Conservation (phyloP, 495 filamentous ascomycete genomes). For the Neurospora africana region DNA sequence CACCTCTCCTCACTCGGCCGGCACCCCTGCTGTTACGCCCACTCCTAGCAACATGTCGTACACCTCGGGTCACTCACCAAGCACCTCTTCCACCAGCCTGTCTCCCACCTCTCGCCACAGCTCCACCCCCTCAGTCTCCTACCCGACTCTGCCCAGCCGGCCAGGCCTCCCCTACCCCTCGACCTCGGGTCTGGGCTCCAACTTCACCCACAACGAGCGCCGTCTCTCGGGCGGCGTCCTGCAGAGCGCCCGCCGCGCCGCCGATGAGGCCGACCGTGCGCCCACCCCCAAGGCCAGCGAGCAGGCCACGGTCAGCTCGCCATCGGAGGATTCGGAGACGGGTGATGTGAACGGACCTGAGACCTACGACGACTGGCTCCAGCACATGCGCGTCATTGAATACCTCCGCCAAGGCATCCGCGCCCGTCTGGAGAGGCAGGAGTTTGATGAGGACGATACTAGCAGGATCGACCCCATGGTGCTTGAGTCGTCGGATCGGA, state of each 20-base stretch:
- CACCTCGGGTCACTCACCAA: slow-evolving; percentile 75
- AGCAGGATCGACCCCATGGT: slow-evolving; percentile 20
- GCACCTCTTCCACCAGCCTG: slow-evolving; percentile 51
- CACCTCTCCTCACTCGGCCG: slow-evolving; percentile 41
- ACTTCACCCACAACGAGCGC: slow-evolving; percentile 69
- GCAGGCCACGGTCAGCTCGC: slow-evolving; percentile 27
- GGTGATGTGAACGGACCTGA: slow-evolving; percentile 27
- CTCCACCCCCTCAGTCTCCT: slow-evolving; percentile 50
- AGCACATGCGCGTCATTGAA: slow-evolving; percentile 74
- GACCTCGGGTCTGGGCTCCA: slow-evolving; percentile 69
- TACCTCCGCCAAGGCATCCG: slow-evolving; percentile 58
- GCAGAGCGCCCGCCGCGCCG: slow-evolving; percentile 46
- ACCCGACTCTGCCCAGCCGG: slow-evolving; percentile 57
- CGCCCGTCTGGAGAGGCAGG: slow-evolving; percentile 49
- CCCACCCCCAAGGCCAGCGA: slow-evolving; percentile 43
- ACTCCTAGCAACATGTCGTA: slow-evolving; percentile 81
- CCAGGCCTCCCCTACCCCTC: slow-evolving; percentile 54
- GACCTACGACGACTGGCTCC: slow-evolving; percentile 66
- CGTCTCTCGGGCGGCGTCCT: slow-evolving; percentile 80
- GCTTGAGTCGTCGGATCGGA: slow-evolving; percentile 4
- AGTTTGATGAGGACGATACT: slow-evolving; percentile 42
- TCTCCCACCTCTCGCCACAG: slow-evolving; percentile 55
- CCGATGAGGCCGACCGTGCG: slow-evolving; percentile 31
- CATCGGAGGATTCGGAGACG: slow-evolving; percentile 31
- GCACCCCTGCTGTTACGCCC: slow-evolving; percentile 81